These are phyloP conservation scores for Peronosclerospora sorghi DNA, from an alignment of 352 stramenopile species.

Conservation along the genomic window DNA sequence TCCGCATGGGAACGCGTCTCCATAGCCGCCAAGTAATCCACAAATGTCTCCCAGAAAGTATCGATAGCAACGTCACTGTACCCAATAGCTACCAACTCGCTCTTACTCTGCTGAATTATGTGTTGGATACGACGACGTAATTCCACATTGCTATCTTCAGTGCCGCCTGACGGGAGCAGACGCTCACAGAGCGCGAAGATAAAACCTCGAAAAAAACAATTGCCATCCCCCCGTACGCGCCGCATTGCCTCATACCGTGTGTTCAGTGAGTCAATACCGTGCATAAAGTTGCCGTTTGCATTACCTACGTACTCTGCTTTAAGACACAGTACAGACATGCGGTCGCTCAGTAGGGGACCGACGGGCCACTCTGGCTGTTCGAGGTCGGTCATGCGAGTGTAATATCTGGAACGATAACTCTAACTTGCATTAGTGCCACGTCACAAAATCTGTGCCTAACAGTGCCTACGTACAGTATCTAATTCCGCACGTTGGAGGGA, in stretches of 20 bases:
- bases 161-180: slow-evolving; percentile 28
- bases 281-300: slow-evolving; percentile 58
- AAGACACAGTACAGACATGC: slow-evolving; percentile 41
- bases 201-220: slow-evolving; percentile 88
- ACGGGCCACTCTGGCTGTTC: slow-evolving; percentile 4
- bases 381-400: no score
- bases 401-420: no score
- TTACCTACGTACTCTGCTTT: slow-evolving; percentile 69
- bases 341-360: slow-evolving; percentile 40
- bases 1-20: slow-evolving; percentile 57
- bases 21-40: slow-evolving; percentile 81
- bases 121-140: slow-evolving; percentile 36
- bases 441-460: no score
- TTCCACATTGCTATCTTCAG: slow-evolving; percentile 10
- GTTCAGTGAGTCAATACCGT: slow-evolving; percentile 54
- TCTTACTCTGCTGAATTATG: slow-evolving; percentile 59
- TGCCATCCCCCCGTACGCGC: slow-evolving; percentile 82
- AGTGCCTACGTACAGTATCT: no score
- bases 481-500: no score
- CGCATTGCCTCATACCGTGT: slow-evolving; percentile 62
- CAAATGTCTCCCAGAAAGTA: slow-evolving; percentile 89
- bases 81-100: slow-evolving; percentile 63
- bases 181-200: slow-evolving; percentile 84
- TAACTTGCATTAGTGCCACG: no score
- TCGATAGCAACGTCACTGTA: slow-evolving; percentile 90